phyloP scores from a whole-genome alignment of 2,329 filamentous ascomycete species.

The Simplicillium sp. region DNA sequence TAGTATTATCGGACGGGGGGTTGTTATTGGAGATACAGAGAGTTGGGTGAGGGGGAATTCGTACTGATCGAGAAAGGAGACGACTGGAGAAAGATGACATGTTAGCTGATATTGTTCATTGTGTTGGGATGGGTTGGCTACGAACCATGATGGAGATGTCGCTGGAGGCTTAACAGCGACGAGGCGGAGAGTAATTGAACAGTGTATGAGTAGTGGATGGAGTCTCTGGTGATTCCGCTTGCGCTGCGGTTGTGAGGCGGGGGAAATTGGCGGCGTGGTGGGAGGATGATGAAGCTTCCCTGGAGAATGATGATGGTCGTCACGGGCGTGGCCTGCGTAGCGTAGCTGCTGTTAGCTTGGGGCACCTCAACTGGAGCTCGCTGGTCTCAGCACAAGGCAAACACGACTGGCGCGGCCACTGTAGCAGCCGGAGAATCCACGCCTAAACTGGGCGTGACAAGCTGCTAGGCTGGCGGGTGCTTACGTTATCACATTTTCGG shows the following conservation, averaged over 20 bases:
- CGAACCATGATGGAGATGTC: slow-evolving; percentile 18
- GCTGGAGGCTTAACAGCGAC: too few species aligned
- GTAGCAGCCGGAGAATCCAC: slow-evolving; percentile 5
- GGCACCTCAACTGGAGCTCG: too few species aligned
- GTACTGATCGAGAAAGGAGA: slow-evolving; percentile 95
- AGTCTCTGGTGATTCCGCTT: too few species aligned
- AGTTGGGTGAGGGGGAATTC: slow-evolving; percentile 18
- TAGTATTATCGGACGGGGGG: slow-evolving; percentile 4
- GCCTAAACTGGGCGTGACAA: slow-evolving; percentile 5
- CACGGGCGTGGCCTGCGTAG: too few species aligned
- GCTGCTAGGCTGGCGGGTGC: background rate
- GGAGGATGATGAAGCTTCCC: too few species aligned
- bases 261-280: too few species aligned
- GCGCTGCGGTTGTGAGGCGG: too few species aligned
- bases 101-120: slow-evolving; percentile 18
- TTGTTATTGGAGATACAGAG: slow-evolving; percentile 1
- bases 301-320: too few species aligned
- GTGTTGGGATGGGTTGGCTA: slow-evolving; percentile 2
- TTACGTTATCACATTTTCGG: background rate
- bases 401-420: slow-evolving; percentile 9
- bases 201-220: too few species aligned
- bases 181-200: too few species aligned
- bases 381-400: slow-evolving; percentile 6
- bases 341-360: too few species aligned
- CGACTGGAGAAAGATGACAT: slow-evolving; percentile 41